Evolutionary conservation across 768 basidiomycete genomes (phyloP), one percentile per base, ranked within the genome.

Genomic region (Pleurotus djamor): DNA sequence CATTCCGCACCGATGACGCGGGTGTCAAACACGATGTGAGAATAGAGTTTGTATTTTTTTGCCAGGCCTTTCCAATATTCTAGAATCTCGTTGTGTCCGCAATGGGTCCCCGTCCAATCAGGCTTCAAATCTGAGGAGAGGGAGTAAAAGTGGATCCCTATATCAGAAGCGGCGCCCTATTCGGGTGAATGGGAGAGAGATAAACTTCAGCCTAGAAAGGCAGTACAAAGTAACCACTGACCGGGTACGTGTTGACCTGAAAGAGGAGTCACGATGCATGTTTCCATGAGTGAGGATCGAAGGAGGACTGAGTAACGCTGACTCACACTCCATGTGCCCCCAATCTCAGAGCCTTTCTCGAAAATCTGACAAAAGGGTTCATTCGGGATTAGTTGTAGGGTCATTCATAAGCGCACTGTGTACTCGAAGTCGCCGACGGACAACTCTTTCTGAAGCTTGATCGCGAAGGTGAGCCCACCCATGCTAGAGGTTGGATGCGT

Each of bases 301-400:
- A 34, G 3, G 3, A 9, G n/a, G 13, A 9, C 37, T 6, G 28
- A 14, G 17, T 74, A 54, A 14, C 37, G 14, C 14, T 49, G 5
- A 36, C 4, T 41, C 80, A 61, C 58, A 83, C 82, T 72, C 82
- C 83, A 83, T 34, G 80, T 80, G 36, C 82, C 81, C 8, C 83
- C 83, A 14, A 83, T 72, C 38, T 76, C 75, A 2, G 54, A 51
- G 4, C 66, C 75, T 57, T 79, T 78, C 63, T 83, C 82, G 35
- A 74, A 79, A n/a, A 83, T 77, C 83, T 83, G 60, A 50, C 4
- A 6, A 44, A 10, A 33, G 12, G 9, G n/a, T 12, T 34, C 32
- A 41, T 12, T 33, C 8, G 17, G 36, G 33, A 33, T 17, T 21
- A 13, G 16, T 0, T 35, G 51, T 5, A 49, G 0, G n/a, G n/a